phyloP scores from a whole-genome alignment of 129 eudicot genomes.

The Lactuca saligna region DNA sequence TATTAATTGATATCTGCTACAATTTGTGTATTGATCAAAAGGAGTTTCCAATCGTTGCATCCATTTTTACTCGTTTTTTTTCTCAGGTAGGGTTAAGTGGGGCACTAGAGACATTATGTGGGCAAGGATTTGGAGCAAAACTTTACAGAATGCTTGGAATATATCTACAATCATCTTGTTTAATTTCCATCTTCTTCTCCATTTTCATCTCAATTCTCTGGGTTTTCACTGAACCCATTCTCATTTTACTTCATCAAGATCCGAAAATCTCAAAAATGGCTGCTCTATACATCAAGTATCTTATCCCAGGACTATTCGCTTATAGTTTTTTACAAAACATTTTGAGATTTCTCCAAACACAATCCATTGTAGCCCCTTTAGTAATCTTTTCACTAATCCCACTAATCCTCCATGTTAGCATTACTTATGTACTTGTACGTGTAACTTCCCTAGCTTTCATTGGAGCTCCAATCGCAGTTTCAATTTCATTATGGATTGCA shows the following conservation, averaged over 20 bases:
- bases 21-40: neutral
- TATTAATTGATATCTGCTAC: neutral
- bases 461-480: slow-evolving; percentile 78
- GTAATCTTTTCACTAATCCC: slow-evolving; percentile 61
- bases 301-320: slow-evolving; percentile 73
- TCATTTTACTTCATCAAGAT: slow-evolving; percentile 53
- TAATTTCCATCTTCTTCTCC: neutral
- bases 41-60: neutral
- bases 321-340: slow-evolving; percentile 61
- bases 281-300: slow-evolving; percentile 58
- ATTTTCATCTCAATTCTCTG: too few species aligned
- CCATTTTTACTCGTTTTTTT: neutral
- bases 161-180: slow-evolving; percentile 77
- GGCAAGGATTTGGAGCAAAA: slow-evolving; percentile 92
- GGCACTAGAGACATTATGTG: slow-evolving; percentile 87
- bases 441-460: slow-evolving; percentile 49
- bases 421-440: slow-evolving; percentile 50
- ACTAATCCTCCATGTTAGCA: slow-evolving; percentile 51
- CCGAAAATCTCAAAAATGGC: slow-evolving; percentile 61
- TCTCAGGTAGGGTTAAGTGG: slow-evolving; percentile 86
- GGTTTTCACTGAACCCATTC: too few species aligned
- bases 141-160: slow-evolving; percentile 59
- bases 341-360: slow-evolving; percentile 84
- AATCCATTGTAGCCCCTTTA: slow-evolving; percentile 63
- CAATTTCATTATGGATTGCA: slow-evolving; percentile 64